These are phyloP conservation scores for Alternaria sp. DNA, from an alignment of 2,329 filamentous ascomycete genomes.

Conservation along the genomic window DNA sequence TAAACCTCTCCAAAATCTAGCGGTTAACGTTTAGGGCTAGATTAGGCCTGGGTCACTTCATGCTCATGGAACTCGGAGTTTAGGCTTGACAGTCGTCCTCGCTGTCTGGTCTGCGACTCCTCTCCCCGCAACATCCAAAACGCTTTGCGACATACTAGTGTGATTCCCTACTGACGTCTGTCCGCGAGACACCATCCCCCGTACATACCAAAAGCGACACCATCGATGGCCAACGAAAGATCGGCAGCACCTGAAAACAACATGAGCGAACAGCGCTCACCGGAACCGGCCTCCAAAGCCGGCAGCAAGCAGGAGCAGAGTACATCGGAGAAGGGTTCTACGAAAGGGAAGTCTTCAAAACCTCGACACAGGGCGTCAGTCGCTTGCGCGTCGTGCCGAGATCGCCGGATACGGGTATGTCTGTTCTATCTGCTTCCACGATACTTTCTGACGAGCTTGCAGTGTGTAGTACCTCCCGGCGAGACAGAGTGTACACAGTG, in stretches of 20 bases:
- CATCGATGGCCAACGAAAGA: conserved; percentile 17
- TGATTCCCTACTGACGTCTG: not conserved
- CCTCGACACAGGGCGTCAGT: conserved; percentile 58
- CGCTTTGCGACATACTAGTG: not conserved
- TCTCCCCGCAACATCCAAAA: conserved; percentile 10
- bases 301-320: conserved; percentile 21
- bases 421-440: not conserved
- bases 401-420: conserved; percentile 51
- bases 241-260: conserved; percentile 16
- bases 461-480: conserved; percentile 62
- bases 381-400: conserved; percentile 62
- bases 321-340: conserved; percentile 15
- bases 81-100: conserved; percentile 20
- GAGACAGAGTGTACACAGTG: conserved; percentile 61
- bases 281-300: conserved; percentile 18
- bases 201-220: not conserved
- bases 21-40: conserved; percentile 15
- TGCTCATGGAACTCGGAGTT: conserved; percentile 12
- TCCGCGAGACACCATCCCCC: not conserved
- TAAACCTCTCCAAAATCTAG: conserved; percentile 24
- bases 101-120: not conserved
- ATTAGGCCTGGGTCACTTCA: conserved; percentile 11
- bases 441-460: conserved; percentile 30
- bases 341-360: conserved; percentile 34
- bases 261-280: conserved; percentile 19